These are phyloP conservation scores for Penicillium hesseltinei DNA, from an alignment of 2,329 filamentous ascomycete genomes.

Conservation along the genomic window DNA sequence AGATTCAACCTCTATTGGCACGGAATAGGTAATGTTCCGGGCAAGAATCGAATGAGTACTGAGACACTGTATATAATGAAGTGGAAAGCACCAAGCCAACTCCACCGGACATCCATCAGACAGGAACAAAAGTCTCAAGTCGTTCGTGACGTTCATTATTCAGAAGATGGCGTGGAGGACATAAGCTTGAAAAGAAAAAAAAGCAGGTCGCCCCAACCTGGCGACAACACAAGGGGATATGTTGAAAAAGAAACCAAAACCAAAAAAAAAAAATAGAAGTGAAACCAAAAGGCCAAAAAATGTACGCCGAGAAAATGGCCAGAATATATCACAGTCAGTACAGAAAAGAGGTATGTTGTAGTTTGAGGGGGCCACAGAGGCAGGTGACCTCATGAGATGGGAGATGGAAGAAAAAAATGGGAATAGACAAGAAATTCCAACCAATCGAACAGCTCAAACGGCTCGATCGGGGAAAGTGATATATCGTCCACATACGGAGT, in stretches of 20 bases:
- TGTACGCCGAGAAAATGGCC: constrained; percentile 15
- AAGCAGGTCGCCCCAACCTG: constrained; percentile 8
- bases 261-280: constrained; percentile 2
- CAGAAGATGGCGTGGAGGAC: constrained; percentile 19
- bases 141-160: constrained; percentile 25
- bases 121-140: constrained; percentile 8
- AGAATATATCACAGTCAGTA: constrained; percentile 14
- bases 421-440: not conserved
- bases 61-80: constrained; percentile 20
- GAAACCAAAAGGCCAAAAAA: constrained; percentile 5
- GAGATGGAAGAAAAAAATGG: not conserved
- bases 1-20: constrained; percentile 8
- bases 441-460: not conserved
- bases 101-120: constrained; percentile 8
- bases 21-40: not conserved
- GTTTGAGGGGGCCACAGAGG: not conserved
- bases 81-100: constrained; percentile 6
- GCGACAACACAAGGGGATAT: constrained; percentile 14
- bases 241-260: constrained; percentile 2
- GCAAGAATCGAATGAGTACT: constrained; percentile 9
- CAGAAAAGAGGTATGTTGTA: constrained; percentile 2
- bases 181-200: constrained; percentile 13
- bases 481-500: not conserved
- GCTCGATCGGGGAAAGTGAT: not conserved
- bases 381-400: not conserved